Evolutionary conservation across 2,329 filamentous ascomycete species (phyloP).

Genomic region (Didymella lethalis): DNA sequence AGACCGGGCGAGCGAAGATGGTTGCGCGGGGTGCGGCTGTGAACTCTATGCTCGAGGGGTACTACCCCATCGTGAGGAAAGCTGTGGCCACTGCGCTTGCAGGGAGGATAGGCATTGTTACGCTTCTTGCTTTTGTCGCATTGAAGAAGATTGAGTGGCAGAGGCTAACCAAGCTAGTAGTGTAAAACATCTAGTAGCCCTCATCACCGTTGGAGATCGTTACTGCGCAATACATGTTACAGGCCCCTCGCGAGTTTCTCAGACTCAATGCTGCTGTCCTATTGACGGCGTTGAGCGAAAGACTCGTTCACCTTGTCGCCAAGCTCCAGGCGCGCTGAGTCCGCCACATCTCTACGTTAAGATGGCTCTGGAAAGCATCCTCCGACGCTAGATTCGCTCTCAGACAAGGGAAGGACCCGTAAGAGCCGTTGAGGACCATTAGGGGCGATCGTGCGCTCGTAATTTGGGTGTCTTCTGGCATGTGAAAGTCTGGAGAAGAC

Average conservation of each 20-base stretch:
- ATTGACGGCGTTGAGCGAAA: not conserved
- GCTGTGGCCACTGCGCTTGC: constrained; percentile 56
- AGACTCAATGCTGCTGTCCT: not conserved
- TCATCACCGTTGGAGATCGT: too few relatives aligned
- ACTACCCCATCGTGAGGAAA: constrained; percentile 60
- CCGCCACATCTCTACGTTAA: constrained; percentile 7
- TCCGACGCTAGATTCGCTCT: constrained; percentile 19
- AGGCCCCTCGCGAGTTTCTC: too few relatives aligned
- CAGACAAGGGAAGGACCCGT: constrained; percentile 21
- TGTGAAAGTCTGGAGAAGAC: constrained; percentile 37
- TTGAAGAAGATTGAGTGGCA: constrained; percentile 31
- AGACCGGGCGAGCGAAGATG: constrained; percentile 48
- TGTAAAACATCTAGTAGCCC: not conserved
- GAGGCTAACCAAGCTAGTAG: not conserved
- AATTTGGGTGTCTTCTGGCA: constrained; percentile 25
- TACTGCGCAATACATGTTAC: not conserved
- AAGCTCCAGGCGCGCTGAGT: constrained; percentile 11
- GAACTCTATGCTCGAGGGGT: constrained; percentile 60
- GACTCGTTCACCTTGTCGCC: not conserved
- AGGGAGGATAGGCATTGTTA: constrained; percentile 44
- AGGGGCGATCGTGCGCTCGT: constrained; percentile 28
- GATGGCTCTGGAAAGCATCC: not conserved
- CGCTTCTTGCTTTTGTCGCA: constrained; percentile 31
- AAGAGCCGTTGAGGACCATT: constrained; percentile 18
- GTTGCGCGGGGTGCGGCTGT: constrained; percentile 53